Evolutionary conservation across 2,329 filamentous ascomycete species (phyloP).

Genomic region (Byssothecium circinans): DNA sequence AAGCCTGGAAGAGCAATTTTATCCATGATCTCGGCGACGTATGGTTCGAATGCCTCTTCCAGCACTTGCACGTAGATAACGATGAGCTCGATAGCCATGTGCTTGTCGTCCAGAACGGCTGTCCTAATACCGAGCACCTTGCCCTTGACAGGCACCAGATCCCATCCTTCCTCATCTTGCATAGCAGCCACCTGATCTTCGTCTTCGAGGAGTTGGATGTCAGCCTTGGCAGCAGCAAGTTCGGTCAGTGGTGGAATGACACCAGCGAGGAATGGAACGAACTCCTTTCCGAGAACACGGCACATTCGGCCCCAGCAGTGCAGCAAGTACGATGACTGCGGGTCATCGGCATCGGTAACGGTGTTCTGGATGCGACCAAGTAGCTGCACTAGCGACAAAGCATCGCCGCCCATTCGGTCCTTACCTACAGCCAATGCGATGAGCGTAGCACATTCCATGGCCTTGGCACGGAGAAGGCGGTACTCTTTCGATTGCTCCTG

Average conservation of each 20-base stretch:
- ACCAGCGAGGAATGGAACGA: conserved; percentile 85
- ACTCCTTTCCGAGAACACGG: conserved; percentile 85
- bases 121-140: conserved; percentile 99
- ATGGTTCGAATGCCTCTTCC: conserved; percentile 89
- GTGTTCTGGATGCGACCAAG: conserved; percentile 78
- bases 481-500: conserved; percentile 94
- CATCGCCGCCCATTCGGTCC: conserved; percentile 85
- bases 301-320: conserved; percentile 99
- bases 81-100: conserved; percentile 98
- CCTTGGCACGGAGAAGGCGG: conserved; percentile 87
- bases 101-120: conserved; percentile 95
- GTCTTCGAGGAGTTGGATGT: conserved; percentile 93
- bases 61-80: conserved; percentile 96
- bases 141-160: conserved; percentile 92
- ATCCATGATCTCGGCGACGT: conserved; percentile 91
- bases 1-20: conserved; percentile 92
- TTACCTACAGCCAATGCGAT: conserved; percentile 95
- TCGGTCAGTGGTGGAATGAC: conserved; percentile 94
- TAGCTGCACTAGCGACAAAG: conserved; percentile 82
- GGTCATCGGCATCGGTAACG: conserved; percentile 89
- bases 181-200: conserved; percentile 92
- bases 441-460: conserved; percentile 97
- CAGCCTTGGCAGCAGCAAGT: conserved; percentile 90
- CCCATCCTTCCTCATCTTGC: conserved; percentile 95
- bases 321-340: conserved; percentile 93